phyloP scores from a whole-genome alignment of 192 early-diverging fungal species.

The Linnemannia elongata region DNA sequence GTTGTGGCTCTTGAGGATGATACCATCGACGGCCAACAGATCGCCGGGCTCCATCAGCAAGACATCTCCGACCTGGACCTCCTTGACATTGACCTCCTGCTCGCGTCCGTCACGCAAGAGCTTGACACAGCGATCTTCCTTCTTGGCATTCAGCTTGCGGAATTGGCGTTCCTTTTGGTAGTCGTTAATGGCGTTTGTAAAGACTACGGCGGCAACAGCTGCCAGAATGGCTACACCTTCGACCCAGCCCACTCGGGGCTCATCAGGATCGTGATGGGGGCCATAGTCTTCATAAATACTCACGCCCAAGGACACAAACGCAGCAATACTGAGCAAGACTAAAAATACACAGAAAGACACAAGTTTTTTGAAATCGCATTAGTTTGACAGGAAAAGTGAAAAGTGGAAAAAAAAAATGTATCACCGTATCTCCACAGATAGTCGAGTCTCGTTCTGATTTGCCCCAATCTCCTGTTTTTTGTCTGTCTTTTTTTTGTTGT shows the following conservation, averaged over 20 bases:
- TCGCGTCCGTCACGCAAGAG: conserved; percentile 80
- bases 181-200: conserved; percentile 92
- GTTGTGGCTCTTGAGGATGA: conserved; percentile 85
- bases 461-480: too few relatives aligned
- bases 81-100: conserved; percentile 79
- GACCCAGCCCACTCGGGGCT: conserved; percentile 83
- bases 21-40: conserved; percentile 90
- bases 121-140: conserved; percentile 84
- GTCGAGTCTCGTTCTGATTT: not conserved
- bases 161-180: conserved; percentile 91
- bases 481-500: too few relatives aligned
- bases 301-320: conserved; percentile 83
- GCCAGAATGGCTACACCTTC: conserved; percentile 85
- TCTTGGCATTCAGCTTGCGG: conserved; percentile 85
- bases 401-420: not conserved
- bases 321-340: conserved; percentile 90
- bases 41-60: conserved; percentile 89
- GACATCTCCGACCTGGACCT: conserved; percentile 94
- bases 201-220: conserved; percentile 89
- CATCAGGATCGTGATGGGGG: conserved; percentile 71
- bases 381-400: not conserved
- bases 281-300: conserved; percentile 87
- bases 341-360: conserved; percentile 34
- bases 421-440: not conserved
- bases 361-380: not conserved